Conservation (phyloP, 2,329 filamentous ascomycete genomes). For the Sclerotinia borealis region DNA sequence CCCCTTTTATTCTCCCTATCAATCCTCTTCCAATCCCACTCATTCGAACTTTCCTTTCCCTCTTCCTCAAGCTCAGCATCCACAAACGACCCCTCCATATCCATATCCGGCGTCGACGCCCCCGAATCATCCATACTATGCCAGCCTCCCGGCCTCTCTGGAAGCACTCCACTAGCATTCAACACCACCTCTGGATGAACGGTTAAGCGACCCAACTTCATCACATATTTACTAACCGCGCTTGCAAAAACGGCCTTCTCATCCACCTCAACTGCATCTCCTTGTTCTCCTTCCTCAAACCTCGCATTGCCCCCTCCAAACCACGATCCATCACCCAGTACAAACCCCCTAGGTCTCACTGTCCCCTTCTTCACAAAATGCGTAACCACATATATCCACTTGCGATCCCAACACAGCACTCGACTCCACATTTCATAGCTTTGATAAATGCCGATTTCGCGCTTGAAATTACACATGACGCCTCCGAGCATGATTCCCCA, state of each 20-base stretch:
- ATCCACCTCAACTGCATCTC: slow-evolving; percentile 37
- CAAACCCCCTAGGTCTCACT: slow-evolving; percentile 46
- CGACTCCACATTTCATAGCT: slow-evolving; percentile 69
- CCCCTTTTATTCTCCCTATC: slow-evolving; percentile 51
- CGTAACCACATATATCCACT: slow-evolving; percentile 73
- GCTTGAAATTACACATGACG: slow-evolving; percentile 67
- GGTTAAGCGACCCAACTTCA: slow-evolving; percentile 76
- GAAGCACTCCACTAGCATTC: slow-evolving; percentile 65
- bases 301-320: slow-evolving; percentile 36
- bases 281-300: slow-evolving; percentile 37
- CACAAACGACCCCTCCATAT: slow-evolving; percentile 3
- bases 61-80: slow-evolving; percentile 10
- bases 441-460: slow-evolving; percentile 64
- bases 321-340: slow-evolving; percentile 35
- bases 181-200: slow-evolving; percentile 76
- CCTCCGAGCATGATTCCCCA: slow-evolving; percentile 65
- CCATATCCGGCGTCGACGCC: slow-evolving; percentile 23
- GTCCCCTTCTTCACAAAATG: slow-evolving; percentile 63
- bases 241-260: slow-evolving; percentile 64
- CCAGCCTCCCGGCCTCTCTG: slow-evolving; percentile 64
- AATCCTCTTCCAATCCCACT: slow-evolving; percentile 53
- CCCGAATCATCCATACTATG: slow-evolving; percentile 33
- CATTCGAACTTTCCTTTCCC: slow-evolving; percentile 6
- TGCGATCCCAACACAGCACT: slow-evolving; percentile 69
- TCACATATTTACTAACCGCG: slow-evolving; percentile 72